A percentile compares a stretch with the other conserved stretches of the same genome.
Evolutionary conservation across 257 asterid genomes (phyloP).

Genomic region (Schizonepeta tenuifolia): DNA sequence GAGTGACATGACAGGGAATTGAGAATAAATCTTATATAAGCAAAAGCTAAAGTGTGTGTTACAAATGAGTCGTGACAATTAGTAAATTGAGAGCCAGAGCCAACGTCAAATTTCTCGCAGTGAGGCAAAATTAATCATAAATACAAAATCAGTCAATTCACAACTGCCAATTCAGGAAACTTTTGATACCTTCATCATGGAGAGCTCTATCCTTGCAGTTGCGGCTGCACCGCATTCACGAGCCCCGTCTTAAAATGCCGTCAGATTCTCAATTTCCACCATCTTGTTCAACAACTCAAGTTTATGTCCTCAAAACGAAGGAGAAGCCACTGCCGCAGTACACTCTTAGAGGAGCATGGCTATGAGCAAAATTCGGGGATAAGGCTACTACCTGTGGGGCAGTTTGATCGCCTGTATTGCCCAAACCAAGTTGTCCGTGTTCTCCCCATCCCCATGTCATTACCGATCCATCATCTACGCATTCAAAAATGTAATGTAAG

Average conservation of each 20-base stretch:
- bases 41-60: constrained; percentile 11
- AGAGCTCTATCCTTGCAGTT: background rate
- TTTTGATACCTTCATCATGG: background rate
- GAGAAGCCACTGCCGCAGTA: constrained; percentile 95
- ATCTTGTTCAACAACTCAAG: constrained; percentile 25
- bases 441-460: constrained; percentile 99
- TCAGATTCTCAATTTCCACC: background rate
- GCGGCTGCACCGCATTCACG: background rate
- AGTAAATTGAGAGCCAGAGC: no score
- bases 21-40: background rate
- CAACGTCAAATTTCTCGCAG: no score
- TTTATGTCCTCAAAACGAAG: constrained; percentile 46
- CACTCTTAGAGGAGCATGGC: constrained; percentile 45
- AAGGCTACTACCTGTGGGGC: constrained; percentile 56
- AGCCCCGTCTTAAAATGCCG: background rate
- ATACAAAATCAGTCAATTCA: background rate
- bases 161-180: background rate
- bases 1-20: background rate
- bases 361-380: constrained; percentile 25
- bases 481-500: background rate
- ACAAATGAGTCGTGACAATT: no score
- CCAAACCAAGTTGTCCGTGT: constrained; percentile 96
- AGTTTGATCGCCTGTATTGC: constrained; percentile 57
- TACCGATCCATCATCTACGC: constrained; percentile 64
- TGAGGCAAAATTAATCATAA: background rate